Percentiles rank a stretch among this genome's conserved stretches.
phyloP scores from a whole-genome alignment of 2,329 filamentous ascomycete genomes.

The Phoma sp. region DNA sequence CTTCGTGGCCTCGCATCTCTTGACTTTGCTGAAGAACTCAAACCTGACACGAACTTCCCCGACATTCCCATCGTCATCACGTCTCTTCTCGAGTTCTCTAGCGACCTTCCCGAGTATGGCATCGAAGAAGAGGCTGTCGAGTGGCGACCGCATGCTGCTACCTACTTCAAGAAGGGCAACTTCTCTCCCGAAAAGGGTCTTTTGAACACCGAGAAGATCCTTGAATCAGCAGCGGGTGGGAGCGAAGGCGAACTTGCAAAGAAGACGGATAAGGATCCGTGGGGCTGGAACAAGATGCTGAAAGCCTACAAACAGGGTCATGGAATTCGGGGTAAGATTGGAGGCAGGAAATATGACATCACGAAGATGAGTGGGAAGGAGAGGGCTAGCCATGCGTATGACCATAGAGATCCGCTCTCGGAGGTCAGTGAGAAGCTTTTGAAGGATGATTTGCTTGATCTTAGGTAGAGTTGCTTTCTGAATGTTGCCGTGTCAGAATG shows the following conservation, averaged over 20 bases:
- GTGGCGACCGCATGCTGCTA: slow-evolving; percentile 17
- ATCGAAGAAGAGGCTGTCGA: slow-evolving; percentile 13
- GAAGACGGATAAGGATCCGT: slow-evolving; percentile 13
- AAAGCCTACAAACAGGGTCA: slow-evolving; percentile 8
- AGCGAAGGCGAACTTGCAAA: not conserved
- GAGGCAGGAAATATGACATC: slow-evolving; percentile 20
- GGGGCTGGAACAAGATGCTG: slow-evolving; percentile 16
- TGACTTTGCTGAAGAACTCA: slow-evolving; percentile 17
- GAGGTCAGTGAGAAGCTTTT: slow-evolving; percentile 17
- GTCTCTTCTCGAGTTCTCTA: slow-evolving; percentile 8
- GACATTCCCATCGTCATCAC: slow-evolving; percentile 19
- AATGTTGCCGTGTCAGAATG: too few species aligned
- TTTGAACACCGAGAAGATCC: slow-evolving; percentile 9
- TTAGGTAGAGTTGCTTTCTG: not conserved
- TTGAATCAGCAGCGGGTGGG: slow-evolving; percentile 7
- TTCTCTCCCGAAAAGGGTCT: slow-evolving; percentile 15
- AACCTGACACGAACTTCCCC: slow-evolving; percentile 16
- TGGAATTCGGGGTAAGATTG: slow-evolving; percentile 3
- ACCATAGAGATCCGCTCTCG: slow-evolving; percentile 16
- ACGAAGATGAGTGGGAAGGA: slow-evolving; percentile 20
- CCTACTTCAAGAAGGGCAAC: slow-evolving; percentile 18
- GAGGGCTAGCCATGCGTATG: slow-evolving; percentile 16
- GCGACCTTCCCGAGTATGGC: slow-evolving; percentile 4
- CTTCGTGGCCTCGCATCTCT: slow-evolving; percentile 20
- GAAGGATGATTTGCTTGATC: slow-evolving; percentile 9